Evolutionary conservation across 2,329 filamentous ascomycete genomes (phyloP).

Genomic region (Pseudogymnoascus sp.): DNA sequence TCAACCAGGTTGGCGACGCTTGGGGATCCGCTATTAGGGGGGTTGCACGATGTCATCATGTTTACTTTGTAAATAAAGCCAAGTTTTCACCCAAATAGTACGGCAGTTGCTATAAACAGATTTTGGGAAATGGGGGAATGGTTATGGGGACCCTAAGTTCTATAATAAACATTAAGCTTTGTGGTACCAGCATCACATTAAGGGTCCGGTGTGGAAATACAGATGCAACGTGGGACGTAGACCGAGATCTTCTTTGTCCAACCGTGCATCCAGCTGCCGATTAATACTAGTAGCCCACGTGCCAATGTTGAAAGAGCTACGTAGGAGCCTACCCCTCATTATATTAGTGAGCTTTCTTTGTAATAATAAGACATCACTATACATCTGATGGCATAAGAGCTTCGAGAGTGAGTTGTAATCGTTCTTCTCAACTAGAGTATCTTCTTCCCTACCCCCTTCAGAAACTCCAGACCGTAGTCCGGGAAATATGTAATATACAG

Average conservation of each 20-base stretch:
- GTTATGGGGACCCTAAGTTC: not conserved
- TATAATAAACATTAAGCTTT: not conserved
- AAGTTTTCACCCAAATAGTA: not conserved
- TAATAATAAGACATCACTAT: not conserved
- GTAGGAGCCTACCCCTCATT: not conserved
- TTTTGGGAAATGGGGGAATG: not conserved
- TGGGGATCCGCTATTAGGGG: slow-evolving; percentile 1
- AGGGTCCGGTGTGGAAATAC: not conserved
- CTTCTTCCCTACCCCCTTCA: not conserved
- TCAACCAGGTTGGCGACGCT: slow-evolving; percentile 3
- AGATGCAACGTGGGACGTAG: not conserved
- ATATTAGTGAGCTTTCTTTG: not conserved
- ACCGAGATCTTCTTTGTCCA: not conserved
- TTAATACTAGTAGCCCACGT: not conserved
- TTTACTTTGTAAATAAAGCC: not conserved
- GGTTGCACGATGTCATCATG: slow-evolving; percentile 4
- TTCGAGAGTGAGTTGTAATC: not conserved
- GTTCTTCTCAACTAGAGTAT: not conserved
- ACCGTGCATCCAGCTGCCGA: not conserved
- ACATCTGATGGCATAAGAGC: not conserved
- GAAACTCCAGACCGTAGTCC: not conserved
- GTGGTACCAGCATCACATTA: not conserved
- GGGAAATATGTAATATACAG: not conserved
- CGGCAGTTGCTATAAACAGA: not conserved
- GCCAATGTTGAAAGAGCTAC: not conserved